Evolutionary conservation across 2,329 filamentous ascomycete species (phyloP).

Genomic region (Colletotrichum truncatum): DNA sequence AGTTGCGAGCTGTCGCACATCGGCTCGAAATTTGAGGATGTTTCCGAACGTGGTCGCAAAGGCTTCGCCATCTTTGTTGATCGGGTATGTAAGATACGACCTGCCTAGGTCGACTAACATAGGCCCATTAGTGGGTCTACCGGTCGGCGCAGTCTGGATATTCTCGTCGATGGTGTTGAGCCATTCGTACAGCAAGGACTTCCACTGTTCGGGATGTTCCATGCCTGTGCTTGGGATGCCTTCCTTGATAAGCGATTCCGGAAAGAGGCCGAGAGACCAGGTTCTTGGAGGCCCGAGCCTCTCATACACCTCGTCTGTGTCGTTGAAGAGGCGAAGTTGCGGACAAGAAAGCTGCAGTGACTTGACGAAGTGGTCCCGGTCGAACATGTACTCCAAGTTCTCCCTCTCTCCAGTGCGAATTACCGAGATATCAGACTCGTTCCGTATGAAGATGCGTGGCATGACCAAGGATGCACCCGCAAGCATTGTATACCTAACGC

Average conservation of each 20-base stretch:
- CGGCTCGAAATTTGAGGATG: conserved; percentile 40
- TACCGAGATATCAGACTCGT: conserved; percentile 38
- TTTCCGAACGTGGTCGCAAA: conserved; percentile 44
- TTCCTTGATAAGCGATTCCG: conserved; percentile 38
- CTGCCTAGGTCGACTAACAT: conserved; percentile 41
- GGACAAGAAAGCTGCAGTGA: conserved; percentile 38
- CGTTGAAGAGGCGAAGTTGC: conserved; percentile 37
- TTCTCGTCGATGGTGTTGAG: conserved; percentile 29
- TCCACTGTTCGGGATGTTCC: conserved; percentile 36
- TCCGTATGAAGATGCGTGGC: conserved; percentile 45
- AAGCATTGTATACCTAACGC: conserved; percentile 48
- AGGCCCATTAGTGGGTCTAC: conserved; percentile 21
- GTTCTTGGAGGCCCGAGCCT: conserved; percentile 20
- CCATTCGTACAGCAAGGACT: conserved; percentile 38
- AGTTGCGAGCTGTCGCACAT: conserved; percentile 39
- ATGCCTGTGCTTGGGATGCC: conserved; percentile 36
- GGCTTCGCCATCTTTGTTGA: conserved; percentile 41
- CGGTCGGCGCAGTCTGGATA: conserved; percentile 25
- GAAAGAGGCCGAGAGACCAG: conserved; percentile 37
- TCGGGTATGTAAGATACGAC: conserved; percentile 47
- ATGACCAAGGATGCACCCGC: conserved; percentile 46
- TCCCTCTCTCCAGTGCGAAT: conserved; percentile 36
- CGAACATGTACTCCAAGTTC: conserved; percentile 40
- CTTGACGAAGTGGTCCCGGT: conserved; percentile 36
- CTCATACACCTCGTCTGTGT: conserved; percentile 34